phyloP scores from a whole-genome alignment of 2,329 filamentous ascomycete genomes.

The Talaromyces sp. region DNA sequence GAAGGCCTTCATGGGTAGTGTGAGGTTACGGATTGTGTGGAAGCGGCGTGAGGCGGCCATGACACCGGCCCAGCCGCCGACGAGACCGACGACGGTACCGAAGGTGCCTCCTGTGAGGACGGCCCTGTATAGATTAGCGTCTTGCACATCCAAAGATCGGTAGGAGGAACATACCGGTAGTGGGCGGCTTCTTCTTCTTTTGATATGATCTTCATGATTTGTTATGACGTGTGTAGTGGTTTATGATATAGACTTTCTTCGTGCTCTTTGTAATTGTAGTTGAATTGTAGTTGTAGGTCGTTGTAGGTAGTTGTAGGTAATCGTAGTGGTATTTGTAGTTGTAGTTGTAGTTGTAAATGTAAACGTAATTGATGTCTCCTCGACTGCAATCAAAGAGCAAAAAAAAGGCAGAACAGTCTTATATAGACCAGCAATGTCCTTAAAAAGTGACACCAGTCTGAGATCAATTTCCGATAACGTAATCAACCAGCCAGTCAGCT shows the following conservation, averaged over 20 bases:
- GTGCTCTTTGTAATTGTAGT: no score
- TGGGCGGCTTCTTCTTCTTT: slow-evolving; percentile 87
- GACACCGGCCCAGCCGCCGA: slow-evolving; percentile 63
- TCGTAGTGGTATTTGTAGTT: no score
- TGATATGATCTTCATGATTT: slow-evolving; percentile 88
- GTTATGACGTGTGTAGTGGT: not conserved
- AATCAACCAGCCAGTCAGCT: not conserved
- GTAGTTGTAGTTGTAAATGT: not conserved
- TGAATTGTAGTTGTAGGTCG: no score
- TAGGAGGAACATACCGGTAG: slow-evolving; percentile 57
- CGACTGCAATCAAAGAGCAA: no score
- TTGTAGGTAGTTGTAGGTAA: not conserved
- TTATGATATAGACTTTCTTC: no score
- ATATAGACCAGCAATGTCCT: not conserved
- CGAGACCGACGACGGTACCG: slow-evolving; percentile 66
- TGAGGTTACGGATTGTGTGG: slow-evolving; percentile 71
- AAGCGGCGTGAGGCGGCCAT: slow-evolving; percentile 65
- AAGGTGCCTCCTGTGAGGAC: slow-evolving; percentile 74
- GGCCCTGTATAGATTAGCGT: slow-evolving; percentile 40
- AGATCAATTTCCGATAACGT: not conserved
- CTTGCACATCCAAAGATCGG: slow-evolving; percentile 12
- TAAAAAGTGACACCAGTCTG: not conserved
- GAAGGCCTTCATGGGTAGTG: slow-evolving; percentile 86
- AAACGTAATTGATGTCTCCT: not conserved
- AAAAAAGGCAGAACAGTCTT: not conserved